Evolutionary conservation across 257 asterid species (phyloP), one percentile per base, ranked within the genome.

Genomic region (Paulownia fortunei): DNA sequence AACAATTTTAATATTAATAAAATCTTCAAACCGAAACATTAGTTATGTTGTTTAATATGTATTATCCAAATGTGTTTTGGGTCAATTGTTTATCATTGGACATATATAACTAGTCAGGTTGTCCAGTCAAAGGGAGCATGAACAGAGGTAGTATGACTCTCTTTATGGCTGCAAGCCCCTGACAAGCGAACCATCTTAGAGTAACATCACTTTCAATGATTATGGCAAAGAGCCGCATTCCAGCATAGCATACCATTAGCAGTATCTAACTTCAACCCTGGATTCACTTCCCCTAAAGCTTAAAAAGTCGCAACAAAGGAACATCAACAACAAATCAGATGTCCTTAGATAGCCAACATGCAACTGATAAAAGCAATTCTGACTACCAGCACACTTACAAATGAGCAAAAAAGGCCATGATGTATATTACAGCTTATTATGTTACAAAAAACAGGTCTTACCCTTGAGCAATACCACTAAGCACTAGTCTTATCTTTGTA

Each of bases 361-460:
- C 11, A n/a, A 41, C n/a, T n/a, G 34, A 61, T 42, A 56, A 24
- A 41, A 56, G 27, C 69, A 24, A 24, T 44, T n/a, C 11, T 42
- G 6, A 1, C 34, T 13, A 63, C 30, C 42, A 76, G n/a, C 15
- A 76, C 34, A 23, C 56, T 32, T 49, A 16, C 55, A 61, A 8
- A 63, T 34, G 55, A 76, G 30, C 52, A 49, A 41, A 19, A 62
- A 74, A 5, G n/a, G 37, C 64, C n/a, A 32, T 58, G 36, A 61
- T 30, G 51, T n/a, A n/a, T 58, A 73, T 21, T 7, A 58, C 68
- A 76, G 54, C 47, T 32, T 47, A 69, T 60, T 60, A 27, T 74
- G 54, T 37, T 12, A 51, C 23, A 32, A n/a, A 37, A 10, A 69
- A 24, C 42, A 47, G 12, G 47, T 49, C 46, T 8, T 51, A 47